A percentile compares a stretch with the other conserved stretches of the same genome.
These are phyloP conservation scores for Gremmenia infestans DNA, from an alignment of 2,329 filamentous ascomycete species.

Conservation along the genomic window DNA sequence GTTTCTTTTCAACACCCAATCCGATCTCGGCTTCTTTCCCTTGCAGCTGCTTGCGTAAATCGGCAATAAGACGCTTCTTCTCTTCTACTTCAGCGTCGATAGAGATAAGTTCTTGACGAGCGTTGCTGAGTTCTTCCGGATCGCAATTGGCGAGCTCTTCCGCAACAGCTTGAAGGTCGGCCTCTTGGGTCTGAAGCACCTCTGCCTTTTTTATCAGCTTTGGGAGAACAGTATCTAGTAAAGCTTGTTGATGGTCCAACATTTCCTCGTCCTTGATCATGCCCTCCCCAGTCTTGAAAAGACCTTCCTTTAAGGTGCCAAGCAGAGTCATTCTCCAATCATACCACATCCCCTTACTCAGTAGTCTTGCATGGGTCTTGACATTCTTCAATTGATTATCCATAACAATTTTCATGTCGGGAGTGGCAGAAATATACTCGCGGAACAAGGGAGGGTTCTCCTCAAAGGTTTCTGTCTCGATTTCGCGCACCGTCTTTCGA, in stretches of 20 bases:
- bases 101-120: constrained; percentile 62
- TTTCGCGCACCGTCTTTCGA: constrained; percentile 80
- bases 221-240: constrained; percentile 66
- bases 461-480: constrained; percentile 81
- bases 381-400: constrained; percentile 97
- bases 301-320: constrained; percentile 75
- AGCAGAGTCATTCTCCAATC: constrained; percentile 91
- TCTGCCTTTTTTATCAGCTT: constrained; percentile 55
- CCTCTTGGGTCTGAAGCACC: constrained; percentile 56
- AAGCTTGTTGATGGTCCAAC: constrained; percentile 61
- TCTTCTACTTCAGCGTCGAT: constrained; percentile 64
- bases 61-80: constrained; percentile 62
- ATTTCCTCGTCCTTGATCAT: constrained; percentile 69
- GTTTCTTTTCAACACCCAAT: constrained; percentile 60
- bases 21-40: constrained; percentile 63
- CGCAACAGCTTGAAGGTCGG: constrained; percentile 65
- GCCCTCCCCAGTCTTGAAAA: constrained; percentile 68
- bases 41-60: constrained; percentile 61
- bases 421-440: constrained; percentile 81
- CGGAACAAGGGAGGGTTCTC: constrained; percentile 89
- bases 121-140: constrained; percentile 67
- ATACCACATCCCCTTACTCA: constrained; percentile 97
- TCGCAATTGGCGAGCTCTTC: constrained; percentile 75
- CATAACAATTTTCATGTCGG: constrained; percentile 80
- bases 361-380: constrained; percentile 82